phyloP scores from a whole-genome alignment of 495 filamentous ascomycete genomes.

The Penicillium steckii region DNA sequence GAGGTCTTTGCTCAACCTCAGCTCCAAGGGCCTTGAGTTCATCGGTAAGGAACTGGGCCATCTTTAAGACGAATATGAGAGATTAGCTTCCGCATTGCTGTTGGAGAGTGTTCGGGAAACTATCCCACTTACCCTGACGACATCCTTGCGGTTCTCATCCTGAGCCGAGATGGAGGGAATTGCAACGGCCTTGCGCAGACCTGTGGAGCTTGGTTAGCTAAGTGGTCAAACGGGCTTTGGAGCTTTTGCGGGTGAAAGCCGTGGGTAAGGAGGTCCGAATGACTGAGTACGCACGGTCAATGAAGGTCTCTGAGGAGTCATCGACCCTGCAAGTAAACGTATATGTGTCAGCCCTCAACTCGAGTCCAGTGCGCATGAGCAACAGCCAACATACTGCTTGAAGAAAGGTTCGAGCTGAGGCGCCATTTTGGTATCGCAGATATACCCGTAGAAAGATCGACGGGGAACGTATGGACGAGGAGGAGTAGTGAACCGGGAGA shows the following conservation, averaged over 20 bases:
- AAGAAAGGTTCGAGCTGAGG: constrained; percentile 82
- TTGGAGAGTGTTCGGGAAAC: no score
- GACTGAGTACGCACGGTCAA: constrained; percentile 61
- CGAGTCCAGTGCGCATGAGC: neutral
- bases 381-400: constrained; percentile 56
- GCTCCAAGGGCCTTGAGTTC: constrained; percentile 85
- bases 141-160: constrained; percentile 80
- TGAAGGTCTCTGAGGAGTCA: constrained; percentile 74
- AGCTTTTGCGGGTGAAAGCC: neutral
- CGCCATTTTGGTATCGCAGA: constrained; percentile 67
- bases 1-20: constrained; percentile 73
- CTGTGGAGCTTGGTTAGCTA: constrained; percentile 30
- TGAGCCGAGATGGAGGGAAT: constrained; percentile 96
- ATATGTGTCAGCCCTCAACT: constrained; percentile 2
- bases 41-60: constrained; percentile 86
- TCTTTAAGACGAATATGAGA: constrained; percentile 46
- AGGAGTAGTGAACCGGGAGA: constrained; percentile 21
- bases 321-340: constrained; percentile 61
- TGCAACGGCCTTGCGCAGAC: constrained; percentile 83
- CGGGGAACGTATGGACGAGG: constrained; percentile 17
- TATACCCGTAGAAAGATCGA: constrained; percentile 45
- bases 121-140: constrained; percentile 69
- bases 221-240: neutral
- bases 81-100: constrained; percentile 4
- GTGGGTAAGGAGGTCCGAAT: neutral